Conservation (phyloP, 1,139 yeast species). For the Arxiozyma slooffiae region DNA sequence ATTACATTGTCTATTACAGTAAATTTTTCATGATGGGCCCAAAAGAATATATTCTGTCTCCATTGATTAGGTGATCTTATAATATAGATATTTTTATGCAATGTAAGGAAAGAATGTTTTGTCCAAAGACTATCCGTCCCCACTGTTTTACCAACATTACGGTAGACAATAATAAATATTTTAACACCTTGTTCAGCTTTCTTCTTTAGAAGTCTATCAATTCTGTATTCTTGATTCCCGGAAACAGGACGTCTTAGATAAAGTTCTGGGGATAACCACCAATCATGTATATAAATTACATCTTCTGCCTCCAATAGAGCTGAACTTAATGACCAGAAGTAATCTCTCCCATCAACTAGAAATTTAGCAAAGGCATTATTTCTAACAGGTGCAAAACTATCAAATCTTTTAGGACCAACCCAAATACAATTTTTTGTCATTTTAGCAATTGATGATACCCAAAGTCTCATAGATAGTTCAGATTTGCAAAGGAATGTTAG, state of each 20-base stretch:
- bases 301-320: slow-evolving; percentile 93
- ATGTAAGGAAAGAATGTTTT: slow-evolving; percentile 77
- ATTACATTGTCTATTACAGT: slow-evolving; percentile 79
- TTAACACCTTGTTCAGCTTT: slow-evolving; percentile 94
- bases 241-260: slow-evolving; percentile 89
- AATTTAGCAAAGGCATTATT: slow-evolving; percentile 82
- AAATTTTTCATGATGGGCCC: slow-evolving; percentile 98
- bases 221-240: slow-evolving; percentile 89
- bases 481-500: slow-evolving; percentile 67
- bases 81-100: slow-evolving; percentile 81
- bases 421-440: slow-evolving; percentile 66
- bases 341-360: slow-evolving; percentile 95
- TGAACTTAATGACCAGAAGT: slow-evolving; percentile 90
- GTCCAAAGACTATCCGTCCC: slow-evolving; percentile 93
- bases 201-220: slow-evolving; percentile 77
- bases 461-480: slow-evolving; percentile 55
- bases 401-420: slow-evolving; percentile 67
- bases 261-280: slow-evolving; percentile 97
- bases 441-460: slow-evolving; percentile 65
- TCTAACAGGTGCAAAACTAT: slow-evolving; percentile 87
- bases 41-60: slow-evolving; percentile 83
- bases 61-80: slow-evolving; percentile 93
- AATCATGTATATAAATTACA: slow-evolving; percentile 88
- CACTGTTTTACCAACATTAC: slow-evolving; percentile 89
- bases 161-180: slow-evolving; percentile 83